A percentile compares a stretch with the other conserved stretches of the same genome.
These are phyloP conservation scores for Aspergillus sp. DNA, from an alignment of 2,329 filamentous ascomycete species.

Conservation along the genomic window DNA sequence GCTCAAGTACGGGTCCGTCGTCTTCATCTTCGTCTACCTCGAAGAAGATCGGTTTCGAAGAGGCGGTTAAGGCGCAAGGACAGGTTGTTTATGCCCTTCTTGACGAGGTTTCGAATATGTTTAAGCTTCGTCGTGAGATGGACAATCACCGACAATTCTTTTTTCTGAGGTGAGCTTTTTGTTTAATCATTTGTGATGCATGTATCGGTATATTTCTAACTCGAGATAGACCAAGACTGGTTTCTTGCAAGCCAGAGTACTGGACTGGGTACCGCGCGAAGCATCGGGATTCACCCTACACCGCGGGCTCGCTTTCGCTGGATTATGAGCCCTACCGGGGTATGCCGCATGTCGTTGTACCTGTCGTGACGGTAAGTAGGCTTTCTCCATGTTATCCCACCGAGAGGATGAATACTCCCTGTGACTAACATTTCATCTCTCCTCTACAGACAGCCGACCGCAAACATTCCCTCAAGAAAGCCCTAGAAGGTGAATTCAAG, in stretches of 20 bases:
- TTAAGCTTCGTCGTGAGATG: slow-evolving; percentile 16
- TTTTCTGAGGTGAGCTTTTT: slow-evolving; percentile 19
- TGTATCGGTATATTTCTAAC: background rate
- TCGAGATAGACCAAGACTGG: slow-evolving; percentile 17
- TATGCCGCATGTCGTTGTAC: slow-evolving; percentile 14
- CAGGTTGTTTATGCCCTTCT: slow-evolving; percentile 27
- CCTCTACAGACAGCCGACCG: slow-evolving; percentile 17
- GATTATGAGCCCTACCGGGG: slow-evolving; percentile 15
- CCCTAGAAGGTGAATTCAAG: slow-evolving; percentile 26
- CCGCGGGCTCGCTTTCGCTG: slow-evolving; percentile 20
- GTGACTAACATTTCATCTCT: background rate
- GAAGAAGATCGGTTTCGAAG: slow-evolving; percentile 5
- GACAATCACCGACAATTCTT: slow-evolving; percentile 10
- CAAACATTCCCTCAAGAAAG: slow-evolving; percentile 11
- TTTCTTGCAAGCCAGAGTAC: slow-evolving; percentile 21
- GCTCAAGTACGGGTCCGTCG: background rate
- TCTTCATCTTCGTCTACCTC: background rate
- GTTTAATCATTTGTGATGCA: background rate
- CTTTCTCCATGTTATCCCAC: background rate
- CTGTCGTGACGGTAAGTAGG: slow-evolving; percentile 21
- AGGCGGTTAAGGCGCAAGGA: slow-evolving; percentile 16
- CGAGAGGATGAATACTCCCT: background rate
- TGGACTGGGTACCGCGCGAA: slow-evolving; percentile 26
- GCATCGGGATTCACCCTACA: slow-evolving; percentile 21
- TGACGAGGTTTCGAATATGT: slow-evolving; percentile 20